These are phyloP conservation scores for Suillus ampliporus DNA, from an alignment of 768 basidiomycete species.

Conservation along the genomic window DNA sequence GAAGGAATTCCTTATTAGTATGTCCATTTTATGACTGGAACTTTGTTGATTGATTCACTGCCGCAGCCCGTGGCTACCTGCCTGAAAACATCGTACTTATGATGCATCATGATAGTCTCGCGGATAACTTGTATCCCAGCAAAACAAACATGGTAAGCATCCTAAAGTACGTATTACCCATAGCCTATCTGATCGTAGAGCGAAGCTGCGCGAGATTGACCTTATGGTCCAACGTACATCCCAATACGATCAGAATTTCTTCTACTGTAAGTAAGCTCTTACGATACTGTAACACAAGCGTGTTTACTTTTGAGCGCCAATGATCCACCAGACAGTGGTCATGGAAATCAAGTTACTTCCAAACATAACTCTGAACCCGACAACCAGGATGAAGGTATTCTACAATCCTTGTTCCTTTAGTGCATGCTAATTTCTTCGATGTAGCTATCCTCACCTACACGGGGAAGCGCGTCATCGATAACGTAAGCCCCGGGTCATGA, in stretches of 20 bases:
- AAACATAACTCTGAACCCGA: constrained; percentile 54
- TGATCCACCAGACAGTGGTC: constrained; percentile 49
- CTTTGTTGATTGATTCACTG: background rate
- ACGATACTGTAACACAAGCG: background rate
- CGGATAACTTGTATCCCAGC: background rate
- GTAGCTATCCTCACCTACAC: constrained; percentile 22
- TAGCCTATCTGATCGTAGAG: background rate
- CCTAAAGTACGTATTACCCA: background rate
- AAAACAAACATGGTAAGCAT: constrained; percentile 8
- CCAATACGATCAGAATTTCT: constrained; percentile 13
- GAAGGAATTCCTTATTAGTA: constrained; percentile 6
- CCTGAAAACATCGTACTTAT: constrained; percentile 12
- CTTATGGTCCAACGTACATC: constrained; percentile 1
- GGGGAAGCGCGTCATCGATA: constrained; percentile 26
- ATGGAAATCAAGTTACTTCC: constrained; percentile 51
- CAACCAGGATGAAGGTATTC: constrained; percentile 55
- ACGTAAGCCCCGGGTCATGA: constrained; percentile 29
- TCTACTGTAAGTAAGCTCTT: constrained; percentile 14
- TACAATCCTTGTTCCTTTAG: background rate
- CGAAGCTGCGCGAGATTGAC: constrained; percentile 11
- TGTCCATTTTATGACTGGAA: too few species aligned
- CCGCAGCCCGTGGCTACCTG: background rate
- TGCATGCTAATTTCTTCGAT: background rate
- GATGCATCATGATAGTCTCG: constrained; percentile 4
- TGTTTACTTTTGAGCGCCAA: too few species aligned